Evolutionary conservation across 108 stramenopile genomes (phyloP).

Genomic region (Fistulifera solaris): DNA sequence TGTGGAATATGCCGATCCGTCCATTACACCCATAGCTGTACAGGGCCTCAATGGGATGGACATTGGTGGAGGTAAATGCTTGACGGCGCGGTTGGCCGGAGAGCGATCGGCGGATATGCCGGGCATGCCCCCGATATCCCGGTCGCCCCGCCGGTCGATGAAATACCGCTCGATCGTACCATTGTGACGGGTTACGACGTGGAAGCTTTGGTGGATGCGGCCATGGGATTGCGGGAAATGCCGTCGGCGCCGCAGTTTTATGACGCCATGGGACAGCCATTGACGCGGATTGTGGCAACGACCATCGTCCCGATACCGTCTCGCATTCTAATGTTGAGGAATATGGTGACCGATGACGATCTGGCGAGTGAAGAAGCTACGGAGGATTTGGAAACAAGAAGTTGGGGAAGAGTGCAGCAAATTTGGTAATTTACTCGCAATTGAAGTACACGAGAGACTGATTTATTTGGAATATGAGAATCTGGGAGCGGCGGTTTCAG

Average conservation of each 20-base stretch:
- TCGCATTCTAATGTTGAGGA: slow-evolving; percentile 84
- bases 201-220: slow-evolving; percentile 68
- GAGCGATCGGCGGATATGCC: slow-evolving; percentile 16
- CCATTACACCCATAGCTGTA: slow-evolving; percentile 72
- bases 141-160: slow-evolving; percentile 11
- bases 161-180: slow-evolving; percentile 19
- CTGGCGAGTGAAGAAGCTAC: slow-evolving; percentile 78
- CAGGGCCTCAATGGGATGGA: slow-evolving; percentile 95
- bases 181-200: slow-evolving; percentile 70
- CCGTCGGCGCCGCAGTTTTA: slow-evolving; percentile 35
- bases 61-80: slow-evolving; percentile 84
- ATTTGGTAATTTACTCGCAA: slow-evolving; percentile 70
- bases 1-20: slow-evolving; percentile 86
- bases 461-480: slow-evolving; percentile 88
- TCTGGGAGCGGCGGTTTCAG: slow-evolving; percentile 50
- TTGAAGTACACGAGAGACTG: slow-evolving; percentile 29
- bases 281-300: slow-evolving; percentile 32
- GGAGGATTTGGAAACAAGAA: slow-evolving; percentile 69
- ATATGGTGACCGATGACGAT: slow-evolving; percentile 97
- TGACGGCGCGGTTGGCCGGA: slow-evolving; percentile 80
- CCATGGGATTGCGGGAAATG: slow-evolving; percentile 50
- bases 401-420: slow-evolving; percentile 73
- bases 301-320: slow-evolving; percentile 13
- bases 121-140: slow-evolving; percentile 12
- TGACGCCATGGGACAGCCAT: slow-evolving; percentile 31